Conservation (phyloP, 805 yeast species). For the Monosporozyma aerobia region DNA sequence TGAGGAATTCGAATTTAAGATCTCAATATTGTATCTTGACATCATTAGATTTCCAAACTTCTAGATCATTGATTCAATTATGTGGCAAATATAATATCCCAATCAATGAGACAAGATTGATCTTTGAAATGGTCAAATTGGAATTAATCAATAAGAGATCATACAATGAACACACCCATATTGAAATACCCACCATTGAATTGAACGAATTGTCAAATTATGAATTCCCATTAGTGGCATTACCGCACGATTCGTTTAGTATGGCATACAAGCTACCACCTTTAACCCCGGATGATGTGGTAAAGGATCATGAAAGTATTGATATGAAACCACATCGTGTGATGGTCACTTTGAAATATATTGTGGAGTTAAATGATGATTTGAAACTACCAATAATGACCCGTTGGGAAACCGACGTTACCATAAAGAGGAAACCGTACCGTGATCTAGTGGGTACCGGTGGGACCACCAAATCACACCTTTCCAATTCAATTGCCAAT, state of each 20-base stretch:
- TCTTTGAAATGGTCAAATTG: constrained; percentile 13
- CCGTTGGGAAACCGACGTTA: constrained; percentile 28
- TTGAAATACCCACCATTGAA: constrained; percentile 17
- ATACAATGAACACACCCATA: constrained; percentile 7
- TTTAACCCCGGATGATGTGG: background rate
- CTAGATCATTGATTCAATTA: constrained; percentile 18
- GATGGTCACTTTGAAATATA: constrained; percentile 17
- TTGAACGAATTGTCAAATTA: background rate
- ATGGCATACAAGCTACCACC: constrained; percentile 22
- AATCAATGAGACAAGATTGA: constrained; percentile 1
- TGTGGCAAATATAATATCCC: constrained; percentile 1
- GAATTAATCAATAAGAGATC: constrained; percentile 14
- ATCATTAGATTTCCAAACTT: constrained; percentile 28
- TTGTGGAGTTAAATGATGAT: constrained; percentile 2
- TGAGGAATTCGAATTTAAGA: constrained; percentile 20
- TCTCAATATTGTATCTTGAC: constrained; percentile 19
- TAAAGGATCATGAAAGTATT: background rate
- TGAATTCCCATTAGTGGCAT: background rate
- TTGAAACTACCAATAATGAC: constrained; percentile 16
- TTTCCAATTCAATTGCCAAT: no score
- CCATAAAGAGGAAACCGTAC: constrained; percentile 14
- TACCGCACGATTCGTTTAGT: constrained; percentile 21
- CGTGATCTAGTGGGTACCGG: background rate
- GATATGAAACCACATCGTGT: constrained; percentile 17
- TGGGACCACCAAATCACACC: constrained; percentile 1